Base-by-base conservation (phyloP, 2,329 filamentous ascomycete genomes). In the Penicillium griseofulvum region DNA sequence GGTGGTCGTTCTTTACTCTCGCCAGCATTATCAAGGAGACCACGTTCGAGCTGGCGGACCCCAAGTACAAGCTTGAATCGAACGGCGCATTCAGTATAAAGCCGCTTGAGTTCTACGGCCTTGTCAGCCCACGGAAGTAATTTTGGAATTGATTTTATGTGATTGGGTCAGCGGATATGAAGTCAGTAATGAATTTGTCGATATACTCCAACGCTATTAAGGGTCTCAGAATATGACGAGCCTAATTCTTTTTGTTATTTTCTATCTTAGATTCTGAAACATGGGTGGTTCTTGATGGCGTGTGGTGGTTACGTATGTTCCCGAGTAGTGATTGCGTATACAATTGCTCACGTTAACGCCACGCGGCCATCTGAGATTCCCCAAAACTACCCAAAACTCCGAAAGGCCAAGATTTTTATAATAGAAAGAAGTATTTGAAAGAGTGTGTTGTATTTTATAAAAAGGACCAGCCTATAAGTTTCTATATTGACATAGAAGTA, bases 21-120 rank as follows among this genome's bases (percentile, higher is more conserved):
- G 82, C 85, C 1, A 79, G 86, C 62, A 70, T 89, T 6, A 74
- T 90, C 52, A 87, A 89, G 63, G 87, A 86, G 61, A 88, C 90
- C 69, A 80, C 88, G 60, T 82, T 90, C 52, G 76, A 77, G 45
- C 68, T 85, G 42, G 81, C 81, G 44, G 82, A 90, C 58, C 80
- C 85, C 0, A 76, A 64, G 1, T 72, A 74, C 55, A 46, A 68
- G 43, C 54, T 72, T 16, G 49, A 57, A 34, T 51, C 60, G 76
- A 83, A 53, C 77, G 81, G 2, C 79, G 80, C 64, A 76, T 83
- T 83, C 58, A 82, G 81, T 52, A 62, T 81, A 5, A 69, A 80
- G 57, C 81, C 80, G 0, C 67, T 80, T 38, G 74, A 73, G 16
- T 79, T 83, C 39, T 60, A 60, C 49, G 58, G 55, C 43, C 24